phyloP scores from a whole-genome alignment of 2,329 filamentous ascomycete species.

The Diaporthe citri region DNA sequence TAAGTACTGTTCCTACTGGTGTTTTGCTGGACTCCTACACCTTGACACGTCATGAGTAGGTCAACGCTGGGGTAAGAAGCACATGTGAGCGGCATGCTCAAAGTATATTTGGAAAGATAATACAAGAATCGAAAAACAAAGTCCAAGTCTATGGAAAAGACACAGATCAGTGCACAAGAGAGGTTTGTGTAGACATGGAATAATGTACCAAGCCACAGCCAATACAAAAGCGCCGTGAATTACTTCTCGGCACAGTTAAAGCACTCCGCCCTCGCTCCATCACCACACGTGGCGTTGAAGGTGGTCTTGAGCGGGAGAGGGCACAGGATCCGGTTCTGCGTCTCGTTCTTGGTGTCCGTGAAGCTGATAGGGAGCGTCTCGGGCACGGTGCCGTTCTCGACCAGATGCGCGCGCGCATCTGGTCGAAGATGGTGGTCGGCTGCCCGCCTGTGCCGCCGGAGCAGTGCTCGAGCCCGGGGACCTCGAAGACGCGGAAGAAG shows the following conservation, averaged over 20 bases:
- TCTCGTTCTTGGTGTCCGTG: neutral
- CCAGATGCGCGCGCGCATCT: conserved; percentile 12
- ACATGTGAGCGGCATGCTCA: neutral
- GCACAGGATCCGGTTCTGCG: neutral
- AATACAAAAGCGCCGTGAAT: neutral
- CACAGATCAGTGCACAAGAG: neutral
- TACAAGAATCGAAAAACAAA: neutral
- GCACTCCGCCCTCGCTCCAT: neutral
- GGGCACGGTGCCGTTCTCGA: neutral
- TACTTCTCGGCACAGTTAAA: neutral
- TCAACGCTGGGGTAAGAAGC: neutral
- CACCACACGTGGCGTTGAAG: neutral
- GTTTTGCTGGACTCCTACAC: neutral
- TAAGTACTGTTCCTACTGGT: neutral
- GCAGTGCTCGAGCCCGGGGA: conserved; percentile 50
- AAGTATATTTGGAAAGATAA: neutral
- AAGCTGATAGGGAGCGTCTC: conserved; percentile 4
- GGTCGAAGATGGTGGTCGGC: conserved; percentile 38
- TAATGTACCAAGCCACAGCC: neutral
- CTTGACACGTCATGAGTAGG: neutral
- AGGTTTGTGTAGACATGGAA: rapidly evolving
- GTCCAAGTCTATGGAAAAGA: neutral
- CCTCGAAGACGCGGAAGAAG: conserved; percentile 49
- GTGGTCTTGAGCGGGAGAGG: neutral
- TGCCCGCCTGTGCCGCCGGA: conserved; percentile 44